A percentile compares a stretch with the other conserved stretches of the same genome.
These are phyloP conservation scores for Tremella fuciformis DNA, from an alignment of 768 basidiomycete genomes.

Conservation along the genomic window DNA sequence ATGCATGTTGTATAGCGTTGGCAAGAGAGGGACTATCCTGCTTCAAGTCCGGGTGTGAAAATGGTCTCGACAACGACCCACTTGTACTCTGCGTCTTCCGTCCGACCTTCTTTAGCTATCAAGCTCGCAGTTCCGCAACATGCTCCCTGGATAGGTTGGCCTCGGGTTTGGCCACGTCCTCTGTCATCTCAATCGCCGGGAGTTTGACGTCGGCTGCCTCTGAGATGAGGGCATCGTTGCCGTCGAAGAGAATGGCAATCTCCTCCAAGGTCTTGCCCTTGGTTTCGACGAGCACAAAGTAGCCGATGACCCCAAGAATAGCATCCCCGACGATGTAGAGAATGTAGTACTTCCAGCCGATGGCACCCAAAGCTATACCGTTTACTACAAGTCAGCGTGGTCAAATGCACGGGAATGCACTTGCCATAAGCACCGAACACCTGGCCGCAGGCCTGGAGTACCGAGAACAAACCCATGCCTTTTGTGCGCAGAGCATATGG, in stretches of 20 bases:
- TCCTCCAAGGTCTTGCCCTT: constrained; percentile 4
- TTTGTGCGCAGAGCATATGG: constrained; percentile 18
- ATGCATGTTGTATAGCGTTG: too few relatives aligned
- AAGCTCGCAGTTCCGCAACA: too few relatives aligned
- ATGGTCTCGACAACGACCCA: too few relatives aligned
- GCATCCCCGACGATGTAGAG: background rate
- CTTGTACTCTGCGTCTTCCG: too few relatives aligned
- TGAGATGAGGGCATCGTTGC: background rate
- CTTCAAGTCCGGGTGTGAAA: too few relatives aligned
- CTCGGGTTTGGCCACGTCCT: background rate
- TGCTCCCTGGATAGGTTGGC: too few relatives aligned
- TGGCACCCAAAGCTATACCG: constrained; percentile 19
- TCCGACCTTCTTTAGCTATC: too few relatives aligned
- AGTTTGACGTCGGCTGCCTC: too few relatives aligned
- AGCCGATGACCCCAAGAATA: background rate
- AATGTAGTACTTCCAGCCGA: constrained; percentile 12
- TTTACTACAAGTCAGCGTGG: constrained; percentile 5
- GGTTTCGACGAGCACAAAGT: constrained; percentile 5
- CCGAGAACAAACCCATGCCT: constrained; percentile 15
- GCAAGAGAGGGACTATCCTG: too few relatives aligned
- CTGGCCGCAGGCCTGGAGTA: background rate
- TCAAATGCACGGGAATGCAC: background rate
- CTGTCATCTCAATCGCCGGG: background rate
- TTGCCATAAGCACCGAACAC: background rate
- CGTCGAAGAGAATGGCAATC: constrained; percentile 4